Evolutionary conservation across 2,329 filamentous ascomycete species (phyloP), one percentile per base, ranked within the genome.

Genomic region (Ophiosphaerella korrae): DNA sequence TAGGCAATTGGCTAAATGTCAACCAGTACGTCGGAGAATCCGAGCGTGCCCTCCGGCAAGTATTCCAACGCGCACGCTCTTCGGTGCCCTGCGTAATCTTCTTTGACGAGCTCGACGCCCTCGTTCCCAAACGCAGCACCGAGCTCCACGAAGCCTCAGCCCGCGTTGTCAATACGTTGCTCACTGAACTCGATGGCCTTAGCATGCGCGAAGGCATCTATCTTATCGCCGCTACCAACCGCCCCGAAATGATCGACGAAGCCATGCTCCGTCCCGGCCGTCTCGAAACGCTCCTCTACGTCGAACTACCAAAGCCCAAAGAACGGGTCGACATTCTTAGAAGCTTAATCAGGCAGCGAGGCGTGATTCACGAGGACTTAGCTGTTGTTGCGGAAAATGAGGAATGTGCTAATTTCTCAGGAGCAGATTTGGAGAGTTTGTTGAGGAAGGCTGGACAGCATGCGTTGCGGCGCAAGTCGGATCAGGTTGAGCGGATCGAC

Each of bases 41-140:
- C 6, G 94, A 99, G 76, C 88, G 93, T 9, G 90, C 92, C 0
- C 89, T 99, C 1, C 87, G 94, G 18, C 91, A 96, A 71, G 88
- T 97, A 0, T 99, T 99, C 74, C 85, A 87, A 57, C 88, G 93
- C 13, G 94, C 94, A 1, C 85, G 92, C 44, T 89, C 89, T 1
- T 93, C 89, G 7, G 84, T 92, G 0, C 94, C 94, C 1, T 97
- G 93, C 69, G 91, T 99, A 47, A 87, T 99, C 51, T 97, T 99
- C 82, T 97, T 99, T 70, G 94, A 99, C 71, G 94, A 99, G 76
- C 83, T 99, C 45, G 94, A 99, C 74, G 93, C 94, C 1, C 80
- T 99, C 2, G 92, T 94, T 0, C 92, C 93, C 0, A 87, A 87
- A 44, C 86, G 94, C 47, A 91, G 93, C 67, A 88, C 88, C 48